phyloP scores from a whole-genome alignment of 305 asterid genomes.

The Withania somnifera region DNA sequence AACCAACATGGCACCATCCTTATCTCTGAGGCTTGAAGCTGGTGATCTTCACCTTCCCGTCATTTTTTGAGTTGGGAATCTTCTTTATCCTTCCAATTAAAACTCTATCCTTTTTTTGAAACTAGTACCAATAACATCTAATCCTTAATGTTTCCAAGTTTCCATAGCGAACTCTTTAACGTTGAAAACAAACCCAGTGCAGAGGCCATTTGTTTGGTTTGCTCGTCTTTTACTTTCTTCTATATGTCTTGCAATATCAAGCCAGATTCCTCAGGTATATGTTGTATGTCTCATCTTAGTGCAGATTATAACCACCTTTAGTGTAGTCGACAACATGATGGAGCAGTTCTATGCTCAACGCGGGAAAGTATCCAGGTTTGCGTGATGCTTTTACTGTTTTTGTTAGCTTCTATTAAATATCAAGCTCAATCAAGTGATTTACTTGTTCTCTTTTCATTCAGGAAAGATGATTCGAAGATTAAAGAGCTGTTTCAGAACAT shows the following conservation, averaged over 20 bases:
- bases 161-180: not conserved
- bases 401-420: not conserved
- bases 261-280: not conserved
- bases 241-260: not conserved
- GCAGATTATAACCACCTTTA: conserved; percentile 80
- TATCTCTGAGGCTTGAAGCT: not conserved
- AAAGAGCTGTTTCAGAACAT: conserved; percentile 65
- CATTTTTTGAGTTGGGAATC: not conserved
- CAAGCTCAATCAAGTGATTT: not conserved
- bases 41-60: not conserved
- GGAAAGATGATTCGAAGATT: conserved; percentile 61
- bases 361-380: conserved; percentile 61
- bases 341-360: conserved; percentile 64
- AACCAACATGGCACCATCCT: not conserved
- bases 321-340: conserved; percentile 87
- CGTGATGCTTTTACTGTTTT: not conserved
- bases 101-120: no score
- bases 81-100: not conserved
- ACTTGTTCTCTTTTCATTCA: conserved; percentile 7
- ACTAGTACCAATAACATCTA: no score
- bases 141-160: not conserved
- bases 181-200: not conserved
- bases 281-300: conserved; percentile 2
- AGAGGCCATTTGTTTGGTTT: not conserved
- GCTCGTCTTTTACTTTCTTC: not conserved